Base-by-base conservation (phyloP, 768 basidiomycete genomes). In the Kwoniella europaea region DNA sequence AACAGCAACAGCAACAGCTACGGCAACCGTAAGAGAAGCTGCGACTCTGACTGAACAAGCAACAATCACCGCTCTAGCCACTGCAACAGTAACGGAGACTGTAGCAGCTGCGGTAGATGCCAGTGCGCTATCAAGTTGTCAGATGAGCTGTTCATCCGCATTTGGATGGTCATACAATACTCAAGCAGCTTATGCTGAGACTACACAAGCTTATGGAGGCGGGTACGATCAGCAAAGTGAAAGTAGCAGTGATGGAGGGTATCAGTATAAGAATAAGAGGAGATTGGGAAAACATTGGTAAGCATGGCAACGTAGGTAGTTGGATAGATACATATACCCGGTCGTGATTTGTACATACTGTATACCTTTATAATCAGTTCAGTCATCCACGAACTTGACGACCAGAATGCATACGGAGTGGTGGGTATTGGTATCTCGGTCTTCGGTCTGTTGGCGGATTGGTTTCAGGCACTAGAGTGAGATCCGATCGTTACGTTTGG, bases 71-170 rank as follows among this genome's bases (percentile, higher is more conserved):
- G 46, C 46, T 13, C 46, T 50, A 10, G 13, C 46, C 18, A 71
- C 73, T 18, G 67, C 65, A n/a, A 70, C 71, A 22, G 54, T 54
- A 13, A 67, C 67, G 10, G 64, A 64, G 12, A 59, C 68, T 1
- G 54, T 52, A 12, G 44, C 59, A 16, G 29, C 59, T 4, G 59
- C n/a, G 6, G 59, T 60, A 15, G 63, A 67, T 59, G 43, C 54
- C 10, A 55, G 15, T 4, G 55, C 65, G 10, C 18, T 67, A n/a
- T 43, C 56, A 10, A 42, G 35, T 24, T 67, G 65, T 46, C 42
- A 56, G 20, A 57, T 57, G 29, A 67, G 65, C 58, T 67, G 65
- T 58, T 58, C 55, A 15, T 67, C 65, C 0, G 56, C 16, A 10
- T 67, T 67, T 50, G 65, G 65, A 10, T 60, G 59, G 59, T 27